Evolutionary conservation across 176 grass and related monocot genomes (phyloP).

Genomic region (Leersia perrieri): DNA sequence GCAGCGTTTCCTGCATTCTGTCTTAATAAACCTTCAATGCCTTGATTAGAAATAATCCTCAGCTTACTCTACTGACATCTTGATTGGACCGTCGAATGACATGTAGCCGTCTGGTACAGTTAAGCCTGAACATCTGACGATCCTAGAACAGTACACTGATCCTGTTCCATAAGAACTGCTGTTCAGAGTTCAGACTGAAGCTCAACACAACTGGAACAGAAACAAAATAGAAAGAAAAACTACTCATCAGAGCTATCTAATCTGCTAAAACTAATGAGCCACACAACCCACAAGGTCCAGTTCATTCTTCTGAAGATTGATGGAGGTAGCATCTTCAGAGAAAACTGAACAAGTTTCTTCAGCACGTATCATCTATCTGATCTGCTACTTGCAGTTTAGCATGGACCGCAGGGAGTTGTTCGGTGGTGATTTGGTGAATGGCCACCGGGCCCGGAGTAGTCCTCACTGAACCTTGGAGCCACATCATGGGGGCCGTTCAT

Average conservation of each 20-base stretch:
- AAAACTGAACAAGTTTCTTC: background rate
- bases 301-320: background rate
- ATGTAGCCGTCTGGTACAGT: background rate
- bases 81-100: background rate
- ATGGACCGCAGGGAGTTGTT: slow-evolving; percentile 18
- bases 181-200: background rate
- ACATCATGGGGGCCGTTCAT: background rate
- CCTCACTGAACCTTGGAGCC: background rate
- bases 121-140: background rate
- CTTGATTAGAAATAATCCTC: background rate
- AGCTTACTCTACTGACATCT: background rate
- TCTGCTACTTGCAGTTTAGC: background rate
- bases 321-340: background rate
- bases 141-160: background rate
- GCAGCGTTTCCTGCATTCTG: slow-evolving; percentile 26
- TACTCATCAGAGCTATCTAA: background rate
- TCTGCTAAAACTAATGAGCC: background rate
- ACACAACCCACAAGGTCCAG: background rate
- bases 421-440: slow-evolving; percentile 45
- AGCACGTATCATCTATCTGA: background rate
- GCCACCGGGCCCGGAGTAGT: slow-evolving; percentile 34
- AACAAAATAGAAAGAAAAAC: background rate
- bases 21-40: background rate
- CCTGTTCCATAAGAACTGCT: background rate
- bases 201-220: background rate